These are phyloP conservation scores for Oligophagozyma castellii DNA, from an alignment of 1,139 yeast genomes.

Conservation along the genomic window DNA sequence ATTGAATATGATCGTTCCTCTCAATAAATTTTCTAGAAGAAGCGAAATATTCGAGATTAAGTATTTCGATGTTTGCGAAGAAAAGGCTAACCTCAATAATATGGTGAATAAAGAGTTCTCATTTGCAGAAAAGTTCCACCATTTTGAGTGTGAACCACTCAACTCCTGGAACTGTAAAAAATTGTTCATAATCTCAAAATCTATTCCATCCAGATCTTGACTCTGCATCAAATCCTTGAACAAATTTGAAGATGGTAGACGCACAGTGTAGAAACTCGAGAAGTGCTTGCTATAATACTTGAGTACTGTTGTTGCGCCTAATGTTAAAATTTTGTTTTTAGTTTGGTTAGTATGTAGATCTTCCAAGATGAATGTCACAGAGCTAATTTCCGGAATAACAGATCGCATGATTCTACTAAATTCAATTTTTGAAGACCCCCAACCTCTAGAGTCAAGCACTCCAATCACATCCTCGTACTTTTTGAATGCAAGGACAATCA, in stretches of 20 bases:
- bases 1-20: conserved; percentile 38
- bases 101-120: conserved; percentile 45
- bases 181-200: conserved; percentile 39
- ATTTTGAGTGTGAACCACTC: conserved; percentile 34
- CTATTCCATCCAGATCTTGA: conserved; percentile 31
- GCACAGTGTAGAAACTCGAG: conserved; percentile 22
- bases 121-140: conserved; percentile 43
- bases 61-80: conserved; percentile 24
- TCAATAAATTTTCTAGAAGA: conserved; percentile 26
- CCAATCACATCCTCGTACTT: conserved; percentile 33
- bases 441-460: conserved; percentile 29
- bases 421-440: conserved; percentile 28
- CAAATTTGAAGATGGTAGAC: conserved; percentile 23
- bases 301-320: conserved; percentile 25
- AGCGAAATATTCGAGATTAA: neutral
- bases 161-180: conserved; percentile 28
- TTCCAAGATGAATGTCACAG: conserved; percentile 27
- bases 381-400: conserved; percentile 37
- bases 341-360: conserved; percentile 25
- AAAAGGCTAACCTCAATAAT: conserved; percentile 36
- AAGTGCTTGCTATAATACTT: conserved; percentile 24
- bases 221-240: conserved; percentile 24
- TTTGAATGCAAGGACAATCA: conserved; percentile 38
- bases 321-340: conserved; percentile 28
- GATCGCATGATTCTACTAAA: conserved; percentile 27